A percentile compares a stretch with the other conserved stretches of the same genome.
phyloP scores from a whole-genome alignment of 805 yeast species.

The Cyberlindnera suaveolens region DNA sequence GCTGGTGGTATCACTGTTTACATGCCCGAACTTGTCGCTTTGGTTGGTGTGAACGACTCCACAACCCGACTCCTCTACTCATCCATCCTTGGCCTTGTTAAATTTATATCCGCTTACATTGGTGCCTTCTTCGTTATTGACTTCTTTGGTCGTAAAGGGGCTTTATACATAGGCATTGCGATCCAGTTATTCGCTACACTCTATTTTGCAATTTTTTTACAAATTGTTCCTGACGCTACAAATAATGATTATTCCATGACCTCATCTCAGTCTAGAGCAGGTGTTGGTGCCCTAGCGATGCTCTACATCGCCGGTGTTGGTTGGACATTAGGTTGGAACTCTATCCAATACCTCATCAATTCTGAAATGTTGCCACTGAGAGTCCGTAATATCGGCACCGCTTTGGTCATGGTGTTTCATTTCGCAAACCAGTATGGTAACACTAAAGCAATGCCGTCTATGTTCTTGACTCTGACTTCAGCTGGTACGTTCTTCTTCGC shows the following conservation, averaged over 20 bases:
- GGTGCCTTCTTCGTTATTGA: slow-evolving; percentile 51
- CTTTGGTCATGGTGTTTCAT: slow-evolving; percentile 49
- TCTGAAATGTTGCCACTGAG: slow-evolving; percentile 50
- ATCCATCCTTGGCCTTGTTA: slow-evolving; percentile 48
- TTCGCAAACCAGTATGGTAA: slow-evolving; percentile 53
- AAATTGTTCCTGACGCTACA: slow-evolving; percentile 38
- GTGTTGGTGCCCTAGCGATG: slow-evolving; percentile 44
- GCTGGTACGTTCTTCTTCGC: slow-evolving; percentile 50
- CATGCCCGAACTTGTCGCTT: slow-evolving; percentile 44
- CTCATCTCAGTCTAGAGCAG: slow-evolving; percentile 20
- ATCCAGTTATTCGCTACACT: slow-evolving; percentile 38
- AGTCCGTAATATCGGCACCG: slow-evolving; percentile 42
- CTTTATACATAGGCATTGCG: slow-evolving; percentile 42
- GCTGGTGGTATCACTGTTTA: slow-evolving; percentile 51
- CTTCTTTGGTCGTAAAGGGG: slow-evolving; percentile 43
- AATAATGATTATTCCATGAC: slow-evolving; percentile 26
- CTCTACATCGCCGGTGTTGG: slow-evolving; percentile 46
- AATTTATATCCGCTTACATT: slow-evolving; percentile 41
- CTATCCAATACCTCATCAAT: slow-evolving; percentile 47
- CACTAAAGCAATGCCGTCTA: slow-evolving; percentile 47
- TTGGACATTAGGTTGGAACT: slow-evolving; percentile 56
- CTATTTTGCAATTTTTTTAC: slow-evolving; percentile 41
- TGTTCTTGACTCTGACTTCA: slow-evolving; percentile 40
- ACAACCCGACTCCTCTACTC: slow-evolving; percentile 38
- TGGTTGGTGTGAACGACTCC: slow-evolving; percentile 39